Evolutionary conservation across 1,139 yeast genomes (phyloP).

Genomic region (Scheffersomyces quercinus): DNA sequence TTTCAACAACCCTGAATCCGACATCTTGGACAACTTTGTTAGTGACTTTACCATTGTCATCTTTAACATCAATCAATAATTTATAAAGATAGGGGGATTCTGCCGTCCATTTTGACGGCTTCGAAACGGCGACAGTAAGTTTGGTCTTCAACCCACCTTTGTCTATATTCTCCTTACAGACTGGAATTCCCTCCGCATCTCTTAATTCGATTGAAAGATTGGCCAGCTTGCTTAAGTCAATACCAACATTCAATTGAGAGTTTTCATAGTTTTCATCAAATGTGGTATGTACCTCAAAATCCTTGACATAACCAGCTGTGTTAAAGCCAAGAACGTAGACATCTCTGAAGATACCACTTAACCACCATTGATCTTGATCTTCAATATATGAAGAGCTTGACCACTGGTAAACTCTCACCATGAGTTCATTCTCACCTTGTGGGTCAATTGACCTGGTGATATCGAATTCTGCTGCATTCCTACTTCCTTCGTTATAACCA

Average conservation of each 20-base stretch:
- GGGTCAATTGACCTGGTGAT: constrained; percentile 11
- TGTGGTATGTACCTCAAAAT: constrained; percentile 13
- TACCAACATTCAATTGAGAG: constrained; percentile 4
- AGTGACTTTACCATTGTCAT: constrained; percentile 7
- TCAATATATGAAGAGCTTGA: constrained; percentile 31
- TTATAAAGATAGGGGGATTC: constrained; percentile 30
- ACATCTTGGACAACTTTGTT: constrained; percentile 20
- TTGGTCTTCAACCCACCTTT: neutral
- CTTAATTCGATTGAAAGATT: constrained; percentile 1
- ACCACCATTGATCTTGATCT: constrained; percentile 40
- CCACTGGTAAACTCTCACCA: constrained; percentile 33
- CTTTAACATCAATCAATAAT: constrained; percentile 13
- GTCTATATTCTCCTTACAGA: constrained; percentile 2
- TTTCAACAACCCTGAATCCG: constrained; percentile 30
- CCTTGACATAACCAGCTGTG: constrained; percentile 11
- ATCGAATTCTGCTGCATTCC: constrained; percentile 33
- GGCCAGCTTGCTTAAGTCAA: constrained; percentile 1
- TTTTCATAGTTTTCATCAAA: constrained; percentile 11
- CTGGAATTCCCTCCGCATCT: neutral
- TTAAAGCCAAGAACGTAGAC: constrained; percentile 15
- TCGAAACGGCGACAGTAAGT: constrained; percentile 4
- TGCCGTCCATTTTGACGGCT: constrained; percentile 31
- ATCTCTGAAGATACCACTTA: constrained; percentile 26
- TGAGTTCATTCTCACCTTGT: constrained; percentile 13
- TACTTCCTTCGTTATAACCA: constrained; percentile 32